Base-by-base conservation (phyloP, 2,329 filamentous ascomycete species). In the Periconia macrospinosa region DNA sequence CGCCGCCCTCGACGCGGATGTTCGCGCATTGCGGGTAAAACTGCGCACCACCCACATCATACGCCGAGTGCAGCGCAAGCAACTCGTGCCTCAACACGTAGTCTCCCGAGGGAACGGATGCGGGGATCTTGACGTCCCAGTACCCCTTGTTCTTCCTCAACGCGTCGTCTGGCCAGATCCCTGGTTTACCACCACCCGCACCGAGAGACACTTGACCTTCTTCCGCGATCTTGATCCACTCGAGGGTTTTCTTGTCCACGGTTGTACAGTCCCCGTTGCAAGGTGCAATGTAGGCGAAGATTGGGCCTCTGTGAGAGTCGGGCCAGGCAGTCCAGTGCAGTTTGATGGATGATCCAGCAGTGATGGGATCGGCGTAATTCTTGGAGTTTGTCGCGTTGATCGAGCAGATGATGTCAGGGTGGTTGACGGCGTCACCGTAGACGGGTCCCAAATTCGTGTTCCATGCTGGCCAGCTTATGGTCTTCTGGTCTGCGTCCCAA, bases 71-170 rank as follows among this genome's bases (percentile, higher is more conserved):
- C n/a, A 83, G 67, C 2, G 76, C 82, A 53, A 79, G 77, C 44
- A 77, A 74, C 67, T 84, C 82, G 60, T 84, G 81, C 2, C 82
- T 74, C 30, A 85, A 63, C 33, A 85, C 79, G 57, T 84, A 84
- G 56, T 79, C 75, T 1, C 81, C 81, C 0, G 77, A 59, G 3
- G 62, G 68, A 42, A 82, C 68, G 19, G 74, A 67, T 0, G 58
- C 45, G 15, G 80, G 81, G 43, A 83, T 73, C 5, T 70, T 76
- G n/a, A 79, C 68, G 30, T 56, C 76, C 73, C 55, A 71, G 17
- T 79, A 78, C 18, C 75, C 76, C 50, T 83, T 78, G 69, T 81
- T 76, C 41, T 65, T 66, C 49, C 74, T 59, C 7, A 75, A 56
- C 20, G 65, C 60, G 52, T 74, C 71, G 3, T 69, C 71, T 2